Base-by-base conservation (phyloP, 164 flowering plant genomes). In the Sedum album region DNA sequence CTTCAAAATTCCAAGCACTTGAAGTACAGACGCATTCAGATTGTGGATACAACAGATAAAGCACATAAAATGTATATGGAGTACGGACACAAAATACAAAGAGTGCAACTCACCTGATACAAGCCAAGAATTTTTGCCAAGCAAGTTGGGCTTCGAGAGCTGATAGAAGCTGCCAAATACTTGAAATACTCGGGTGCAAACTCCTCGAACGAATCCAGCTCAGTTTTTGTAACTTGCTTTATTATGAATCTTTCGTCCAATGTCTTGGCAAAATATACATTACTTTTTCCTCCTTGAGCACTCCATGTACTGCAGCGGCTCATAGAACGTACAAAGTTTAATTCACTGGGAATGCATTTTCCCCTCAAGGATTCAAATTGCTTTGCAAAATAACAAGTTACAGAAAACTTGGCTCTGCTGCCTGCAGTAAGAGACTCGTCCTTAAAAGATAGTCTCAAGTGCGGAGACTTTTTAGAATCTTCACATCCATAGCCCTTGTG, bases 221-320 rank as follows among this genome's bases (percentile, higher is more conserved):
- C 96, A 8, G 93, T 90, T 78, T 84, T 88, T 10, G 84, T 80
- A 42, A 86, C 85, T 74, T 88, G 93, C 74, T 90, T 88, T 69
- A 90, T 77, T 28, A 90, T 84, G 73, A 88, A 88, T 66, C 96
- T 78, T 70, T 90, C 93, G 72, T 90, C 96, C 70, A 86, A 71
- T 63, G 93, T 81, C 77, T 81, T 88, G 20, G 93, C 96, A 79
- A 90, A 88, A 71, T 85, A 90, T 18, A 85, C 96, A 74, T 85
- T 88, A 79, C 93, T 90, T 74, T 90, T 90, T 31, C 96, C 96
- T 38, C 93, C 93, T 76, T 90, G 89, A 5, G 93, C 92, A 72
- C 84, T 79, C 96, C 93, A 88, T 75, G 77, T 81, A 66, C 41
- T 82, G 75, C 93, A 84, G 44, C 91, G 90, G 74, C 96, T 83